Percentiles rank a stretch among this genome's conserved stretches.
Conservation (phyloP, 176 grass and related monocot genomes). For the Themeda triandra region DNA sequence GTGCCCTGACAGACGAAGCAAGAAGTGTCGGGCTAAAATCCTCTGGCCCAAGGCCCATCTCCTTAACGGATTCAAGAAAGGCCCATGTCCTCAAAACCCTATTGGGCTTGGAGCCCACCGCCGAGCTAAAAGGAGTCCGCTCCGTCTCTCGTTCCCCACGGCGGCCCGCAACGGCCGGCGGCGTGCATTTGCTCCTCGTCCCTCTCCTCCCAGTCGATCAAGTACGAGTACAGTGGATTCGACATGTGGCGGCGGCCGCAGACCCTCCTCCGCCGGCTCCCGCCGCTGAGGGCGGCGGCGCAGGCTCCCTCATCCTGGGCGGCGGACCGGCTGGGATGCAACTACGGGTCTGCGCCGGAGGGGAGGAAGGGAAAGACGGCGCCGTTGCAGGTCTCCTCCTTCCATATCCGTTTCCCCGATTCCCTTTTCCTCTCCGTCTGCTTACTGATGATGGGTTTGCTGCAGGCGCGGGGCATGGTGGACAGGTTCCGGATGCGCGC, state of each 20-base stretch:
- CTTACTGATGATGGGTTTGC: background rate
- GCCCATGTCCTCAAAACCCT: background rate
- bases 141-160: too few relatives aligned
- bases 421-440: background rate
- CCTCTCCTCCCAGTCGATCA: too few relatives aligned
- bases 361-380: background rate
- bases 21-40: too few relatives aligned
- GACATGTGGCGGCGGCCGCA: background rate
- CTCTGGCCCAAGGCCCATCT: background rate
- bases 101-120: background rate
- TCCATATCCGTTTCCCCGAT: background rate
- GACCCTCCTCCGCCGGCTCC: background rate
- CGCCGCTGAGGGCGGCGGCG: background rate
- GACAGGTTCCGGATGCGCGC: slow-evolving; percentile 16
- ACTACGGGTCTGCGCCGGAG: background rate
- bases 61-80: too few relatives aligned
- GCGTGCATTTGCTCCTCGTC: background rate
- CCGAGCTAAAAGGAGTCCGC: too few relatives aligned
- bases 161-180: background rate
- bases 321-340: background rate
- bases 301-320: background rate
- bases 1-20: too few relatives aligned
- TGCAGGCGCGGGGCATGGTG: slow-evolving; percentile 13
- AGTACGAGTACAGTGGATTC: background rate
- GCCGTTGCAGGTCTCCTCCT: background rate